Base-by-base conservation (phyloP, 2,329 filamentous ascomycete species). In the Diplodia sapinea region DNA sequence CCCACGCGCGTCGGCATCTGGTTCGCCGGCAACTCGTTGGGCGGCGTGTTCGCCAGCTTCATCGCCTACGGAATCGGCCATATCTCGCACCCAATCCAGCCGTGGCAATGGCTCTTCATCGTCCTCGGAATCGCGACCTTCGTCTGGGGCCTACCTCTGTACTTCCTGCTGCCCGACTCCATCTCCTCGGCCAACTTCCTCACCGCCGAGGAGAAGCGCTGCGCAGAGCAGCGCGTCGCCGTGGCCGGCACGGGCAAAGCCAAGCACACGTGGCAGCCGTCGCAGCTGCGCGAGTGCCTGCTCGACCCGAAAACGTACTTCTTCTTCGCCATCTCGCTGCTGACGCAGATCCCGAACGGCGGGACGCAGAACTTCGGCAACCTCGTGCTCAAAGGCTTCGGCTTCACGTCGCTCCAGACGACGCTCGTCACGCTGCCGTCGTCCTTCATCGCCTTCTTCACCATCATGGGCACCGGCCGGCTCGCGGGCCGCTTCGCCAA, bases 231-330 rank as follows among this genome's bases (percentile, higher is more conserved):
- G 59, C 70, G 73, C 23, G 51, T 74, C 5, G 52, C 70, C 5
- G 69, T 70, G 1, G 73, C 74, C 33, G 71, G 73, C 43, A 74
- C 73, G 29, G 90, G 88, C 33, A 83, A 86, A 43, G 88, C 91
- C 61, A 91, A 93, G 73, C 81, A 85, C 55, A 87, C 89, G 0
- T 95, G 92, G 92, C 86, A 92, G 80, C 94, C 91, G 91, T 86
- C 94, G 54, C 73, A 74, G 56, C 69, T 73, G 1, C 69, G 70
- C 66, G 73, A 74, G 54, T 73, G 72, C 7, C 64, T 73, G 11
- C 43, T 70, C 6, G 73, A 74, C 49, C 68, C 72, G n/a, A 73
- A 74, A 51, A 73, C 72, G 7, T 74, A 62, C 55, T 57, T 68
- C 50, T 65, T 68, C 50, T 52, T 67, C 47, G 55, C 55, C 23